These are phyloP conservation scores for Corrigiola litoralis DNA, from an alignment of 179 eudicot genomes.

Conservation along the genomic window DNA sequence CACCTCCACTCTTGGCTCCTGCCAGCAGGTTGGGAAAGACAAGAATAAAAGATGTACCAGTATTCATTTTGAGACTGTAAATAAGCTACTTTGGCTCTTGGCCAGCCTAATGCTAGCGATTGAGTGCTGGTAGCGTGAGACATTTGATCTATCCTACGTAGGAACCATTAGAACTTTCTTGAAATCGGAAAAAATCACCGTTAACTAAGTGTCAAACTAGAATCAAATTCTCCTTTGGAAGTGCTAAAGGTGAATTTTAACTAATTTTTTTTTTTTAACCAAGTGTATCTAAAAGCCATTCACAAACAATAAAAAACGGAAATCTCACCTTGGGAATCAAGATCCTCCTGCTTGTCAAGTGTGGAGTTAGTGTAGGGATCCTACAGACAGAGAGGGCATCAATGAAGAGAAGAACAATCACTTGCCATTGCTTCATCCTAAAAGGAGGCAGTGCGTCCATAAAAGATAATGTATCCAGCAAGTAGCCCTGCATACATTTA, in stretches of 20 bases:
- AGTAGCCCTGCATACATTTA: slow-evolving; percentile 38
- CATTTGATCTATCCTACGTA: not conserved
- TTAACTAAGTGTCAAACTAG: not conserved
- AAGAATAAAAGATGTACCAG: no score
- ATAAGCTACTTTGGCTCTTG: no score
- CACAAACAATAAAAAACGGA: not conserved
- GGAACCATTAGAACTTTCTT: not conserved
- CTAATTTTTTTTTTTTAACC: no score
- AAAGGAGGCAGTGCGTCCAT: slow-evolving; percentile 77
- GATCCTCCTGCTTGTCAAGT: slow-evolving; percentile 53
- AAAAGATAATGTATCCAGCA: slow-evolving; percentile 83
- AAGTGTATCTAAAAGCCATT: not conserved
- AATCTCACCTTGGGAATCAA: slow-evolving; percentile 56
- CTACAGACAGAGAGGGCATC: slow-evolving; percentile 85
- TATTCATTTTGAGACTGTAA: no score
- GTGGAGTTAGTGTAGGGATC: slow-evolving; percentile 65
- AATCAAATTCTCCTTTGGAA: not conserved
- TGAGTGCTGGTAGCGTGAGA: no score
- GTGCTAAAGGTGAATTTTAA: no score
- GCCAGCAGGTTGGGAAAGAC: no score
- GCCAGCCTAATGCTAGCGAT: no score
- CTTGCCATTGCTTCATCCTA: slow-evolving; percentile 84
- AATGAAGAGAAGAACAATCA: slow-evolving; percentile 63
- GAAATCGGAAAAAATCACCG: not conserved
- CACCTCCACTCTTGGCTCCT: no score